Evolutionary conservation across 2,329 filamentous ascomycete genomes (phyloP), one percentile per base, ranked within the genome.

Genomic region (Colletotrichum caudatum): DNA sequence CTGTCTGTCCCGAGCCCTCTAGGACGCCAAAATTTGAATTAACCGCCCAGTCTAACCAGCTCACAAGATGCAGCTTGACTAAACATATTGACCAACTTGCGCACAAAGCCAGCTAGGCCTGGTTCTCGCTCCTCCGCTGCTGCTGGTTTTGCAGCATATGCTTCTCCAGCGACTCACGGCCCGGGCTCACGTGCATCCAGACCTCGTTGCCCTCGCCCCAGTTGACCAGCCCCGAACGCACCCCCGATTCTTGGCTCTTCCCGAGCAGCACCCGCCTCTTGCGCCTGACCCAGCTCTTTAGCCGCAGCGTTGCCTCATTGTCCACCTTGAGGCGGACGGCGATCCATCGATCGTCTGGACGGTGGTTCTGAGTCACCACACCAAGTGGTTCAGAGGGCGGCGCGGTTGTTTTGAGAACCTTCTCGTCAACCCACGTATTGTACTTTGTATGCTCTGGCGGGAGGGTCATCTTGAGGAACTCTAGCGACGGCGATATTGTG

Each of bases 401-500:
- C 63, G 81, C 76, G n/a, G 77, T 74, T 0, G 82, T 82, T 53
- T 83, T 78, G 16, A 91, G 78, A 2, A 90, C 78, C 16, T 83
- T 80, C 76, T 91, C 88, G 66, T 87, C 84, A 2, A 83, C 83
- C 81, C 89, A 88, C 11, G 82, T 83, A 67, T 83, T 85, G 72
- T 87, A 86, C 69, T 83, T 79, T 5, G 84, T 84, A 65, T 86
- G 82, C 58, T 84, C 78, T 2, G 76, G 72, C 14, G 86, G 86
- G 61, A 90, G 82, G 2, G 88, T 85, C 12, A 85, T 82, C 56
- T 83, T 83, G 6, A 92, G 82, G 66, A 92, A 92, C 74, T 92
- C 90, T 37, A 93, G 83, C 35, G 85, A 87, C 9, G 89, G 85
- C 72, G 88, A 88, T 74, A 91, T 84, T 56, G 91, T 92, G 48